Conservation (phyloP, 345 rosid species). For the Hibiscus tridactylites region DNA sequence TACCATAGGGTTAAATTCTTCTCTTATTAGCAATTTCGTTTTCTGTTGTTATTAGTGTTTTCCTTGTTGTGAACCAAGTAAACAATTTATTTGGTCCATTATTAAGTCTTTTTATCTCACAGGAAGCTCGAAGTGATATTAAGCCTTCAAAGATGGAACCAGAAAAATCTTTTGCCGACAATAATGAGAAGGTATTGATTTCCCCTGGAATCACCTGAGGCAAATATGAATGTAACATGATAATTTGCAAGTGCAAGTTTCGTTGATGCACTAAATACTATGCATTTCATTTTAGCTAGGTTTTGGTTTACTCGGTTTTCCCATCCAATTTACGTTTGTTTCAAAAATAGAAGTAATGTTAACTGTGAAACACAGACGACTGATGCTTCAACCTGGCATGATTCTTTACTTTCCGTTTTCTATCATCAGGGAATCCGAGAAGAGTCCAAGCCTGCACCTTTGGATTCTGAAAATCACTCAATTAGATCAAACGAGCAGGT, state of each 20-base stretch:
- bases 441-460: conserved; percentile 27
- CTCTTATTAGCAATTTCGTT: neutral
- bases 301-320: neutral
- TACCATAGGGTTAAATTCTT: neutral
- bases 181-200: conserved; percentile 29
- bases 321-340: neutral
- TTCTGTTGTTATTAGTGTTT: neutral
- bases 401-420: conserved; percentile 9
- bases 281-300: neutral
- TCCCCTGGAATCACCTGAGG: conserved; percentile 7
- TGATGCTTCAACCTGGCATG: conserved; percentile 2
- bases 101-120: conserved; percentile 1
- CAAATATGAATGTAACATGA: neutral
- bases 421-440: conserved; percentile 35
- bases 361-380: neutral
- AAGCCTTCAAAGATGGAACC: conserved; percentile 27
- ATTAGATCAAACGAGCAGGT: conserved; percentile 31
- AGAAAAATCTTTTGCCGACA: conserved; percentile 26
- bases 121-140: conserved; percentile 29
- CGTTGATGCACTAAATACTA: neutral
- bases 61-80: neutral
- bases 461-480: conserved; percentile 16
- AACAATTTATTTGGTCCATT: neutral
- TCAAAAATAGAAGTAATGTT: conserved; percentile 3
- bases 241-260: neutral